Evolutionary conservation across 2,329 filamentous ascomycete species (phyloP), one percentile per base, ranked within the genome.

Genomic region (Chrysoporthe puriensis): DNA sequence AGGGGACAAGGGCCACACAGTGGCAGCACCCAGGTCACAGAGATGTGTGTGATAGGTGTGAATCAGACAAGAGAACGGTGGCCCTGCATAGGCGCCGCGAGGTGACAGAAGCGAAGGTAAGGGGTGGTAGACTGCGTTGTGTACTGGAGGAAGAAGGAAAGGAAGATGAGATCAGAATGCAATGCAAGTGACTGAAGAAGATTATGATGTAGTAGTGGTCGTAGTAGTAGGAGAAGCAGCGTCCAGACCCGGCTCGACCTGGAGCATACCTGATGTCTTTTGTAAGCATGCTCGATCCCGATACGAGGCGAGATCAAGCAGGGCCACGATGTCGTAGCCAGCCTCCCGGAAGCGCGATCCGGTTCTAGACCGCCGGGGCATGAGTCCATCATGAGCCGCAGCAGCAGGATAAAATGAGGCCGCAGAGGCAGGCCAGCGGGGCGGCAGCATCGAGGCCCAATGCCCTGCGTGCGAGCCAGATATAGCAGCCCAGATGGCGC

Each of bases 381-480:
- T 56, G 36, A 62, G 4, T 18, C 26, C 63, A 69, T 48, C 56
- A 64, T 21, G 63, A 42, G 26, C 59, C 64, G 57, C 48, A 54
- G 64, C n/a, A 46, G 36, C 14, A 43, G 46, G 52, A 56, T 62
- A 54, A 70, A 57, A 69, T 70, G 69, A 70, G 69, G 66, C 69
- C 69, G 58, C 46, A 36, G 59, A 60, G 59, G 26, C 21, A 62
- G 69, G 61, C 69, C 64, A 59, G 48, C 60, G 40, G 46, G 14
- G 64, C 63, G 44, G 63, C 66, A 69, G 62, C 66, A 16, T 64
- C 64, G 69, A 65, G 63, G 62, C 56, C 69, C 69, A 69, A 69
- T 69, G 63, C 69, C 65, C 46, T 69, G 61, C 59, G 32, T 50
- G 43, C 21, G 58, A 40, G 63, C 63, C 66, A 56, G 56, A 63